phyloP scores from a whole-genome alignment of 1,284 basidiomycete species.

The Neolentinus lepideus region DNA sequence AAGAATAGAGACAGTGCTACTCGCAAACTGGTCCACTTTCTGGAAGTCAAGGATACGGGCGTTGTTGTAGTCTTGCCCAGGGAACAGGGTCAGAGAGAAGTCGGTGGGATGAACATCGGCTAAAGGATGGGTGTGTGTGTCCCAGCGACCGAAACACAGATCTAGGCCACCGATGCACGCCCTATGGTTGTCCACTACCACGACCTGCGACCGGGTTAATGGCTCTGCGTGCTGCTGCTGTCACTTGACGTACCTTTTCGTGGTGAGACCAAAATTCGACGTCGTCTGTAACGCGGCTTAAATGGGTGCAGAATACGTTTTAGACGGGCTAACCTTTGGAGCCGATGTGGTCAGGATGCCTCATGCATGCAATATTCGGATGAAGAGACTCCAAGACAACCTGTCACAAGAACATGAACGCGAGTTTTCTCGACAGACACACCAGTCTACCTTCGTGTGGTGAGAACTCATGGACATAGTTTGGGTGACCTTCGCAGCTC shows the following conservation, averaged over 20 bases:
- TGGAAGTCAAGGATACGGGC: conserved; percentile 78
- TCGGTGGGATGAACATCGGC: conserved; percentile 88
- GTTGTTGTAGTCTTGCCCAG: conserved; percentile 93
- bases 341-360: conserved; percentile 87
- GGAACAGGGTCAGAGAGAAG: conserved; percentile 78
- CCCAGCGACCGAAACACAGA: conserved; percentile 94
- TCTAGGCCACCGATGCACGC: conserved; percentile 85
- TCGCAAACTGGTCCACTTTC: conserved; percentile 74
- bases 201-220: conserved; percentile 34
- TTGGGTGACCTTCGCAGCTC: conserved; percentile 60
- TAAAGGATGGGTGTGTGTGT: conserved; percentile 79
- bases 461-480: conserved; percentile 85
- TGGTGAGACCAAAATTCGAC: conserved; percentile 84
- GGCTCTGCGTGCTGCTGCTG: not conserved
- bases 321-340: conserved; percentile 45
- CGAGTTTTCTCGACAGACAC: conserved; percentile 8
- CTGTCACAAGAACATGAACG: conserved; percentile 26
- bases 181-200: conserved; percentile 81
- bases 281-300: conserved; percentile 34
- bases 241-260: conserved; percentile 42
- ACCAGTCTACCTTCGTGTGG: conserved; percentile 64
- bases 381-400: conserved; percentile 76
- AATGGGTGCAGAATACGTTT: not conserved
- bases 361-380: conserved; percentile 80
- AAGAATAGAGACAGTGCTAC: conserved; percentile 65